Conservation (phyloP, 1,139 yeast species). For the Protomyces inouyei region DNA sequence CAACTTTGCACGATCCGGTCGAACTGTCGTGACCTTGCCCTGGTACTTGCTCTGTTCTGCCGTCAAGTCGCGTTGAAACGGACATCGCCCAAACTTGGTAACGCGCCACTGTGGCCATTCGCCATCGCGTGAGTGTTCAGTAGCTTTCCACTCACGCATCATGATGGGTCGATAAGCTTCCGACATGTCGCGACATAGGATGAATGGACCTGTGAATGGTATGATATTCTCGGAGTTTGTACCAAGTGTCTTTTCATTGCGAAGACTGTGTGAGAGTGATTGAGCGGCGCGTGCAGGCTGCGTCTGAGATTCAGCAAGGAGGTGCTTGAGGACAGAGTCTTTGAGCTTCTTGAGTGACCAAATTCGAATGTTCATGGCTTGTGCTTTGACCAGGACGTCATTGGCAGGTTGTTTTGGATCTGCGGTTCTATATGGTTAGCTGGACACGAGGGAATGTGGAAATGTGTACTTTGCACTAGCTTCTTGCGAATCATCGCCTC, state of each 20-base stretch:
- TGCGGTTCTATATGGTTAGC: neutral
- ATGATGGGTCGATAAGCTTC: constrained; percentile 79
- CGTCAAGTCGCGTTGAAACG: constrained; percentile 53
- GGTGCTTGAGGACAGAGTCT: constrained; percentile 61
- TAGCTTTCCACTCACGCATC: constrained; percentile 66
- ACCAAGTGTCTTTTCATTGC: constrained; percentile 82
- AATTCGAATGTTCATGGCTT: constrained; percentile 60
- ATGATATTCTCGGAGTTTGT: constrained; percentile 80
- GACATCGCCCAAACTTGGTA: constrained; percentile 54
- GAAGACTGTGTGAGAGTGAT: constrained; percentile 40
- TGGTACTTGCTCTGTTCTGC: constrained; percentile 37
- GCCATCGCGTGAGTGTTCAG: constrained; percentile 47
- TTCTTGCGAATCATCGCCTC: no score
- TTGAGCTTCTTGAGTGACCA: constrained; percentile 77
- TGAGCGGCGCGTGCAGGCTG: constrained; percentile 26
- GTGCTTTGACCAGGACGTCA: constrained; percentile 65
- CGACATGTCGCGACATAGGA: constrained; percentile 74
- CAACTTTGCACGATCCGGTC: constrained; percentile 9
- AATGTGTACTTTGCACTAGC: neutral
- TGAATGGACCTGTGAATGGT: constrained; percentile 69
- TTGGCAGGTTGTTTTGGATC: constrained; percentile 40
- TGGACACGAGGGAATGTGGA: no score
- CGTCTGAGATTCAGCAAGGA: constrained; percentile 49
- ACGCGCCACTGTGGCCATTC: constrained; percentile 49
- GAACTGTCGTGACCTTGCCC: constrained; percentile 34